Evolutionary conservation across 2,329 filamentous ascomycete species (phyloP).

Genomic region (Plenodomus biglobosus): DNA sequence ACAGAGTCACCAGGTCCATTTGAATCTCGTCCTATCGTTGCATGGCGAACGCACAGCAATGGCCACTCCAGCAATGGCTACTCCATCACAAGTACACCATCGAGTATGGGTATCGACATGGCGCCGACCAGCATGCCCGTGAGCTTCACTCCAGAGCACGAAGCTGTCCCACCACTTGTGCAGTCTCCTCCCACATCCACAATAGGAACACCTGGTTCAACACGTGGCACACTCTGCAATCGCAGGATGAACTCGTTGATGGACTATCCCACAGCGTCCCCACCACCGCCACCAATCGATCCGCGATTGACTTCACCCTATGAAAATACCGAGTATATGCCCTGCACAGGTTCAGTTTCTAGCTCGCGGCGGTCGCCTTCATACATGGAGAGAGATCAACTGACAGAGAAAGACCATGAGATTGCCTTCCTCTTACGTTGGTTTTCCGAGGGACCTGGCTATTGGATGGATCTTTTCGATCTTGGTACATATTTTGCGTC

Average conservation of each 20-base stretch:
- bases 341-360: constrained; percentile 29
- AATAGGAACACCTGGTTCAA: constrained; percentile 43
- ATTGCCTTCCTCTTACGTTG: constrained; percentile 62
- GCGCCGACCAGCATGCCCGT: constrained; percentile 49
- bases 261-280: constrained; percentile 27
- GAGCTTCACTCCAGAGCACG: constrained; percentile 33
- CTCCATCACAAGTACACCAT: constrained; percentile 35
- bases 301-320: constrained; percentile 39
- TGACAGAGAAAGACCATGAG: constrained; percentile 53
- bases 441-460: constrained; percentile 61
- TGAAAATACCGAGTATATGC: constrained; percentile 27
- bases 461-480: constrained; percentile 62
- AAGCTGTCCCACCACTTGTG: constrained; percentile 31
- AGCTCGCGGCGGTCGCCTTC: constrained; percentile 28
- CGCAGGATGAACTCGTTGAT: constrained; percentile 60
- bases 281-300: constrained; percentile 40
- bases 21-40: constrained; percentile 26
- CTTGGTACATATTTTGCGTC: constrained; percentile 62
- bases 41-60: constrained; percentile 32
- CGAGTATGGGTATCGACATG: constrained; percentile 56
- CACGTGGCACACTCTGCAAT: constrained; percentile 49
- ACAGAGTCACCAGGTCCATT: constrained; percentile 38
- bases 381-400: constrained; percentile 21
- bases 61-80: constrained; percentile 26
- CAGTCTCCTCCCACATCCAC: constrained; percentile 36